These are phyloP conservation scores for Clavariopsis aquatica DNA, from an alignment of 495 filamentous ascomycete species.

Conservation along the genomic window DNA sequence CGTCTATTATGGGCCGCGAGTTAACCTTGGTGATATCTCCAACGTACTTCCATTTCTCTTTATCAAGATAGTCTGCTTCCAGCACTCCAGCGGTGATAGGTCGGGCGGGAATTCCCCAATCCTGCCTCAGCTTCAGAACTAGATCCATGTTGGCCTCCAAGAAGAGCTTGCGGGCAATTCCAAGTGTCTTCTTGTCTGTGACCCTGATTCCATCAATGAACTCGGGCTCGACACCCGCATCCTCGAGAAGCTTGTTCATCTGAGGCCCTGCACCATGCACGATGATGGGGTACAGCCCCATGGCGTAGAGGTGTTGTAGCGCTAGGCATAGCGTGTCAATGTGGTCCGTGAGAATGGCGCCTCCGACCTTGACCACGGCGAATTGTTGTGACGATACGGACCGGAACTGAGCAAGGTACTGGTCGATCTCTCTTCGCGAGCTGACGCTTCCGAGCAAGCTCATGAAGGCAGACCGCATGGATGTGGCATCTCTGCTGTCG, in stretches of 20 bases:
- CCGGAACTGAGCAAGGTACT: conserved; percentile 96
- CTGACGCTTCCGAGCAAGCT: conserved; percentile 95
- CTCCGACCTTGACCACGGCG: conserved; percentile 98
- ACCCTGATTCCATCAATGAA: conserved; percentile 97
- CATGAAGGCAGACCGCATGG: conserved; percentile 83
- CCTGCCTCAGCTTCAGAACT: conserved; percentile 80
- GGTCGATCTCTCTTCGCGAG: conserved; percentile 95
- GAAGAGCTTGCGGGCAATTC: conserved; percentile 87
- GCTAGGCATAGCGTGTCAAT: conserved; percentile 84
- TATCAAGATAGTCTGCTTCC: conserved; percentile 90
- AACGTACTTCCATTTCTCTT: conserved; percentile 90
- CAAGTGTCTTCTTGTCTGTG: conserved; percentile 93
- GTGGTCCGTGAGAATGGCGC: conserved; percentile 95
- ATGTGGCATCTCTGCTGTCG: conserved; percentile 34
- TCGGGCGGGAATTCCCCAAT: conserved; percentile 85
- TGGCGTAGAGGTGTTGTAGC: conserved; percentile 89
- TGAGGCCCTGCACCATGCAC: conserved; percentile 96
- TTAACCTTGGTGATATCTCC: conserved; percentile 95
- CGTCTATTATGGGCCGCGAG: conserved; percentile 85
- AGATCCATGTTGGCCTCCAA: conserved; percentile 95
- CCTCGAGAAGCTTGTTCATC: conserved; percentile 89
- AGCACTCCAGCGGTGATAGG: conserved; percentile 94
- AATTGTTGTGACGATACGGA: conserved; percentile 97
- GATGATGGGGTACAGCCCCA: conserved; percentile 93
- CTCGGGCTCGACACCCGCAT: conserved; percentile 89